A percentile compares a stretch with the other conserved stretches of the same genome.
phyloP scores from a whole-genome alignment of 2,329 filamentous ascomycete species.

The Phialocephala subalpina region DNA sequence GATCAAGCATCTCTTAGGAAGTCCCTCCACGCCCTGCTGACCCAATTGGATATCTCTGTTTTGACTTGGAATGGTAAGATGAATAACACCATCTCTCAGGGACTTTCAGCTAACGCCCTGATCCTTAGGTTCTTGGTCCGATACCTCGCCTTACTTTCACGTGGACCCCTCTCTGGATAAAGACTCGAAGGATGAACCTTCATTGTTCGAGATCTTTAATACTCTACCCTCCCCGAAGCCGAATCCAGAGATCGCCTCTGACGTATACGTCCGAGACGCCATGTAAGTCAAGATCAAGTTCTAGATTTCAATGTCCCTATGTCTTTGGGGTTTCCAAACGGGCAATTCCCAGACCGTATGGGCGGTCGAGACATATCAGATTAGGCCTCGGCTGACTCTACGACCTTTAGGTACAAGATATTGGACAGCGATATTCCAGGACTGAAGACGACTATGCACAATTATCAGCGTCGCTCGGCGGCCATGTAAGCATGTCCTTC shows the following conservation, averaged over 20 bases:
- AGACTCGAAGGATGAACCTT: constrained; percentile 50
- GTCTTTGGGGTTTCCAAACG: too few species aligned
- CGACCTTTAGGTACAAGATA: constrained; percentile 50
- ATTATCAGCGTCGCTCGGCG: constrained; percentile 82
- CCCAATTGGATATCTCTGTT: constrained; percentile 61
- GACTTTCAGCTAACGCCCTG: too few species aligned
- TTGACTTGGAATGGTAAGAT: constrained; percentile 62
- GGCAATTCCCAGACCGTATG: too few species aligned
- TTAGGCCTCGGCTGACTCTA: too few species aligned
- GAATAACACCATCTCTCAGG: too few species aligned
- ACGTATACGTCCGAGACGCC: constrained; percentile 59
- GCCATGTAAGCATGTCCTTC: constrained; percentile 53
- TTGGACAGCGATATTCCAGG: constrained; percentile 62
- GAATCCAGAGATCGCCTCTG: constrained; percentile 53
- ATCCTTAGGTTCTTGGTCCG: constrained; percentile 23
- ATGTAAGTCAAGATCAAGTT: constrained; percentile 46
- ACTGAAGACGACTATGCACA: constrained; percentile 71
- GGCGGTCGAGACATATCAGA: too few species aligned
- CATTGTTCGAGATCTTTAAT: constrained; percentile 78
- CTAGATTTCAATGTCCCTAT: too few species aligned
- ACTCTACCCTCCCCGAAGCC: constrained; percentile 73
- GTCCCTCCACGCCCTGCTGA: constrained; percentile 57
- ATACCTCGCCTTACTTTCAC: constrained; percentile 44
- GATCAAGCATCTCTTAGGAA: constrained; percentile 53
- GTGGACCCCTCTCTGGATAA: constrained; percentile 46